phyloP scores from a whole-genome alignment of 169 alveolate species.

The Plasmodium knowlesi region DNA sequence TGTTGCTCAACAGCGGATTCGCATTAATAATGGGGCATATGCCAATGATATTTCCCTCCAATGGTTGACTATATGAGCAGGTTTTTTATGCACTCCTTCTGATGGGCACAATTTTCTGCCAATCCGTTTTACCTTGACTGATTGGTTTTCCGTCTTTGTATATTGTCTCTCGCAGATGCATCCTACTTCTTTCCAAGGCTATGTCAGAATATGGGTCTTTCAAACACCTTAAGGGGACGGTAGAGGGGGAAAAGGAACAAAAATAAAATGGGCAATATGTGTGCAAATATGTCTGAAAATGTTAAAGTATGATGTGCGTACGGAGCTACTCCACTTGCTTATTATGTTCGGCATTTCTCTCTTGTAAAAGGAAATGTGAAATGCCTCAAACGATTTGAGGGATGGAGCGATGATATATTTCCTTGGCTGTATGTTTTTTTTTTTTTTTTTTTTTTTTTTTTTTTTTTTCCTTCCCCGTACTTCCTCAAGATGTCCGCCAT shows the following conservation, averaged over 20 bases:
- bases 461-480: constrained; percentile 68
- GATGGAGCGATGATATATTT: background rate
- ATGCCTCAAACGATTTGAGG: background rate
- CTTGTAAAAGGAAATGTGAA: background rate
- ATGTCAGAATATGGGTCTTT: constrained; percentile 85
- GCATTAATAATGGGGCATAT: background rate
- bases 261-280: background rate
- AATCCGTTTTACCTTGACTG: constrained; percentile 78
- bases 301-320: background rate
- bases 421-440: background rate
- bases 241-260: background rate
- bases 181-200: constrained; percentile 84
- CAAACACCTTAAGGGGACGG: constrained; percentile 78
- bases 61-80: background rate
- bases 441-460: background rate
- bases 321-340: background rate
- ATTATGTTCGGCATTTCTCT: background rate
- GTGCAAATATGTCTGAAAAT: background rate
- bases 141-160: constrained; percentile 83
- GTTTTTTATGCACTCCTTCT: background rate
- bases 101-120: background rate
- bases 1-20: background rate
- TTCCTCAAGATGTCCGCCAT: constrained; percentile 86
- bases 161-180: constrained; percentile 81
- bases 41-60: background rate